Evolutionary conservation across 75 land plant species (phyloP).

Genomic region (Larix kaempferi): DNA sequence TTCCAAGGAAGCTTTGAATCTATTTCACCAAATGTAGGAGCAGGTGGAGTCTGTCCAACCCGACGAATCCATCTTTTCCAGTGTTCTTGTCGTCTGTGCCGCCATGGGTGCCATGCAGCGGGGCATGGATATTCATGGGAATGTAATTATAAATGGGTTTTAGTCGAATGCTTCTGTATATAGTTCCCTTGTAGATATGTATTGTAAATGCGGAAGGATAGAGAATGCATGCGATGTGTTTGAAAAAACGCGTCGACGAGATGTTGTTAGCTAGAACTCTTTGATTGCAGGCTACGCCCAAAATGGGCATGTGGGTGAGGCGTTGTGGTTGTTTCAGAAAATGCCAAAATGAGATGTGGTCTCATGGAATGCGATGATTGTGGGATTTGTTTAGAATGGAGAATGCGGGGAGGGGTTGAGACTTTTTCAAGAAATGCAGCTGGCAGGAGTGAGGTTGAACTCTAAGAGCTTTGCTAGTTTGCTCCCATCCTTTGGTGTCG

Average conservation of each 20-base stretch:
- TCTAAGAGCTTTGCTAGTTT: slow-evolving; percentile 32
- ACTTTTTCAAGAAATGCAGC: slow-evolving; percentile 44
- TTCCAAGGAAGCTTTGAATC: slow-evolving; percentile 19
- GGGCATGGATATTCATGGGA: slow-evolving; percentile 35
- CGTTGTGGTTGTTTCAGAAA: slow-evolving; percentile 22
- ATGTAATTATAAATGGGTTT: slow-evolving; percentile 19
- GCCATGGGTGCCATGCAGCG: slow-evolving; percentile 18
- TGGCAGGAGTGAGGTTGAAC: slow-evolving; percentile 24
- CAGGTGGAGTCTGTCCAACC: slow-evolving; percentile 17
- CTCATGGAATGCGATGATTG: slow-evolving; percentile 53
- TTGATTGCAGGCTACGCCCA: slow-evolving; percentile 35
- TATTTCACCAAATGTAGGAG: slow-evolving; percentile 28
- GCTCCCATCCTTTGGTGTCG: slow-evolving; percentile 31
- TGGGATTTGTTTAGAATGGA: slow-evolving; percentile 34
- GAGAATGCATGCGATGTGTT: slow-evolving; percentile 25
- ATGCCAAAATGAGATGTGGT: slow-evolving; percentile 44
- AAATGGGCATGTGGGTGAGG: slow-evolving; percentile 36
- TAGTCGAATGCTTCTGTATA: slow-evolving; percentile 28
- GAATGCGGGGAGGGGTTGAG: slow-evolving; percentile 36
- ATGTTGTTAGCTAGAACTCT: slow-evolving; percentile 35
- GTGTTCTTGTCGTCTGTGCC: slow-evolving; percentile 42
- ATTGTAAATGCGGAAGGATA: slow-evolving; percentile 40
- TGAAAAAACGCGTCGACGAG: slow-evolving; percentile 15
- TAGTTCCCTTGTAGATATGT: slow-evolving; percentile 46
- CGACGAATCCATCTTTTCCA: slow-evolving; percentile 29